These are phyloP conservation scores for Penicillium fuscoglaucum DNA, from an alignment of 2,329 filamentous ascomycete species.

Conservation along the genomic window DNA sequence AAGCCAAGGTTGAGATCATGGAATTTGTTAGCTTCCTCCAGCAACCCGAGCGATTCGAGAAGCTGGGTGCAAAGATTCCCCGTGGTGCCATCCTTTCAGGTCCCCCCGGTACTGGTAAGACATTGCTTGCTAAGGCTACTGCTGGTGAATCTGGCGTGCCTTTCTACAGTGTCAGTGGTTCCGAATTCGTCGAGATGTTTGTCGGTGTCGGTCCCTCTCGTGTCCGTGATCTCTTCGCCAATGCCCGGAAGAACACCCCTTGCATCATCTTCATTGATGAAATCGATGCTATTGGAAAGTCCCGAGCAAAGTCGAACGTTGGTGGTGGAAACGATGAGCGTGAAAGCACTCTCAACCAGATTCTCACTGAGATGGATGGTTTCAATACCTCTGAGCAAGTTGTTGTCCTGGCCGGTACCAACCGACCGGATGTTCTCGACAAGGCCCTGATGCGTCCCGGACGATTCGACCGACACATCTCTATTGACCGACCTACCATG, in stretches of 20 bases:
- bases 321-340: constrained; percentile 95
- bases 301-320: constrained; percentile 77
- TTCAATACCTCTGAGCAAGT: constrained; percentile 98
- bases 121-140: constrained; percentile 92
- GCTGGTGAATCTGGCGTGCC: constrained; percentile 95
- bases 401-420: constrained; percentile 94
- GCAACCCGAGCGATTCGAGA: constrained; percentile 87
- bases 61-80: constrained; percentile 94
- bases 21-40: constrained; percentile 98
- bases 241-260: constrained; percentile 90
- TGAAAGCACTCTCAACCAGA: constrained; percentile 96
- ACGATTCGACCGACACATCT: constrained; percentile 94
- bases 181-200: constrained; percentile 99
- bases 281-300: constrained; percentile 95
- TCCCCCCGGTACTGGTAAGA: constrained; percentile 98
- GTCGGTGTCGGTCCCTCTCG: constrained; percentile 96
- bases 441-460: constrained; percentile 95
- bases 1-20: constrained; percentile 98
- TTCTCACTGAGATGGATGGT: constrained; percentile 98
- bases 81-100: constrained; percentile 94
- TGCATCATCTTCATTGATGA: constrained; percentile 99
- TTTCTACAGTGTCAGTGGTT: constrained; percentile 97
- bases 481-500: constrained; percentile 94
- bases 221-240: constrained; percentile 91
- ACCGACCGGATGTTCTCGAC: constrained; percentile 90